Evolutionary conservation across 345 rosid genomes (phyloP).

Genomic region (Eucalyptus marginata): DNA sequence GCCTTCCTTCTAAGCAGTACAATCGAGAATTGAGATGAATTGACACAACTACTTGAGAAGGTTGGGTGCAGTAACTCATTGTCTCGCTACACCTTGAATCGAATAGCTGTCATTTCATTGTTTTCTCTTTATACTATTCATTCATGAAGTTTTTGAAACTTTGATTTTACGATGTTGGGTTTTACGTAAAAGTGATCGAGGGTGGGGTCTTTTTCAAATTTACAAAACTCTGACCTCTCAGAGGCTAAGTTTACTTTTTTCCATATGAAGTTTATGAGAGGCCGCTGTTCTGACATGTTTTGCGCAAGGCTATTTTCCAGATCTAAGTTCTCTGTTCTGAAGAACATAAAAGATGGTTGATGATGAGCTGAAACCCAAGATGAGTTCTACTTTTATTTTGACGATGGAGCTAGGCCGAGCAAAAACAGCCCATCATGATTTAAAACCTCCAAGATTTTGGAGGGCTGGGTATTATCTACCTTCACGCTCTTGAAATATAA

Average conservation of each 20-base stretch:
- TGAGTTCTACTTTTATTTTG: not conserved
- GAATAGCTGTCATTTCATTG: no score
- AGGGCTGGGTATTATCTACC: not conserved
- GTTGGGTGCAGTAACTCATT: no score
- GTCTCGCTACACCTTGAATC: no score
- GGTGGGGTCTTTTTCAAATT: not conserved
- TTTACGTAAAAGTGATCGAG: not conserved
- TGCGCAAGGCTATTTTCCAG: not conserved
- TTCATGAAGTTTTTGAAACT: not conserved
- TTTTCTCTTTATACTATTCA: no score
- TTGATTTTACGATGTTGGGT: not conserved
- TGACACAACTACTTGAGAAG: no score
- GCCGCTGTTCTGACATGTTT: not conserved
- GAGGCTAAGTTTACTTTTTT: not conserved
- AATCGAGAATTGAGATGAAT: no score
- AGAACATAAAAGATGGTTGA: not conserved
- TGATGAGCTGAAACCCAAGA: not conserved
- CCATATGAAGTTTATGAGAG: not conserved
- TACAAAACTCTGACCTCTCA: not conserved
- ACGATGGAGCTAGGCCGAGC: not conserved
- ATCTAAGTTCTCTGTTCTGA: not conserved
- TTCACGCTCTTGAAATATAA: not conserved
- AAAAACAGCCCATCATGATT: not conserved
- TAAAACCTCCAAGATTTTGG: not conserved
- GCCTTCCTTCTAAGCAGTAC: rapidly evolving